These are phyloP conservation scores for Phoma sp. DNA, from an alignment of 2,329 filamentous ascomycete species.

Conservation along the genomic window DNA sequence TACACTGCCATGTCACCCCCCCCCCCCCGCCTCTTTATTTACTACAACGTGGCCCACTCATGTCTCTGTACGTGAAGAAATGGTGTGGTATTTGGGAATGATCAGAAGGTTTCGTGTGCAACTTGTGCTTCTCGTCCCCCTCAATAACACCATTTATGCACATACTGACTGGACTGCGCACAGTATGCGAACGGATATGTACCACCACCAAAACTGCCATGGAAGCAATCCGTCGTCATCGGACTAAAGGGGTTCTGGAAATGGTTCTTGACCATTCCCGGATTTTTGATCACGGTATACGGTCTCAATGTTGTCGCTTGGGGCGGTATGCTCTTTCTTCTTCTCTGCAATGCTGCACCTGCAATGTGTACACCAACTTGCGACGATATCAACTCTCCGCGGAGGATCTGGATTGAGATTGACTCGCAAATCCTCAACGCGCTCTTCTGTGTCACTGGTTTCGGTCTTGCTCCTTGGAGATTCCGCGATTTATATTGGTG, in stretches of 20 bases:
- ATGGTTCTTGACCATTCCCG: conserved; percentile 77
- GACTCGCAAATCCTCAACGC: conserved; percentile 84
- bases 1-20: too few relatives aligned
- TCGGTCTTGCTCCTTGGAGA: conserved; percentile 84
- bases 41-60: too few relatives aligned
- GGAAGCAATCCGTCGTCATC: conserved; percentile 65
- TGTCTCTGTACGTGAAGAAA: too few relatives aligned
- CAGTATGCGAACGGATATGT: conserved; percentile 52
- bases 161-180: conserved; percentile 10
- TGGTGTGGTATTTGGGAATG: too few relatives aligned
- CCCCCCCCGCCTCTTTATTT: too few relatives aligned
- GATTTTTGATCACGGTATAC: conserved; percentile 80
- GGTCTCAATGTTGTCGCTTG: conserved; percentile 84
- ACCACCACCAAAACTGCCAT: conserved; percentile 57
- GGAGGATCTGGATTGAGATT: conserved; percentile 85
- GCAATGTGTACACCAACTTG: conserved; percentile 77
- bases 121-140: too few relatives aligned
- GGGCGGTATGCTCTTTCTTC: conserved; percentile 89
- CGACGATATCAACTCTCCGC: conserved; percentile 75
- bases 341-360: conserved; percentile 77
- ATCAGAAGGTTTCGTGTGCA: too few relatives aligned
- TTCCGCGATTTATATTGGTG: conserved; percentile 78
- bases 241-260: conserved; percentile 70
- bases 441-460: conserved; percentile 86
- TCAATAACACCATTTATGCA: too few relatives aligned